Percentiles rank a stretch among this genome's conserved stretches.
Conservation (phyloP, 805 yeast genomes). For the Yarrowia phangngaensis region DNA sequence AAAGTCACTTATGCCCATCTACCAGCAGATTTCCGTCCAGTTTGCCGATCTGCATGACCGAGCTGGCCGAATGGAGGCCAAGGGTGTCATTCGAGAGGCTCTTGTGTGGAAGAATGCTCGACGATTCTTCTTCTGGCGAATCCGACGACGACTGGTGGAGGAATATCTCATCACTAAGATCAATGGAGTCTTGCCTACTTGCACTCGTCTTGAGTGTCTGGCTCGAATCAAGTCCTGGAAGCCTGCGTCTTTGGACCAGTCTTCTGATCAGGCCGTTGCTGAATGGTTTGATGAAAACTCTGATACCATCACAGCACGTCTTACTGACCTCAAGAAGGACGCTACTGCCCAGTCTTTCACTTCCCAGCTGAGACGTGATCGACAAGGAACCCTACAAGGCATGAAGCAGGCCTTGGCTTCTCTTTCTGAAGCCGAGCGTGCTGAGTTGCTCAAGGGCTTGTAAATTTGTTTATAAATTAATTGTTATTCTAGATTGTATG, state of each 20-base stretch:
- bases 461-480: neutral
- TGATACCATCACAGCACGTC: constrained; percentile 47
- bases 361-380: constrained; percentile 29
- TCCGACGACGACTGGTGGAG: constrained; percentile 91
- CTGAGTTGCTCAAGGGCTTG: constrained; percentile 32
- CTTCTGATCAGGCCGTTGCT: constrained; percentile 74
- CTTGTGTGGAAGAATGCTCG: constrained; percentile 84
- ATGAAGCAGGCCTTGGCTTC: constrained; percentile 37
- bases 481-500: neutral
- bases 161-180: constrained; percentile 78
- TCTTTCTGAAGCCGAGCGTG: constrained; percentile 38
- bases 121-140: constrained; percentile 98
- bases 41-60: constrained; percentile 98
- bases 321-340: constrained; percentile 33
- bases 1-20: constrained; percentile 73
- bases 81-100: constrained; percentile 83
- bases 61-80: constrained; percentile 95
- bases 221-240: constrained; percentile 87
- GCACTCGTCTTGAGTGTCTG: constrained; percentile 72
- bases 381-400: constrained; percentile 31
- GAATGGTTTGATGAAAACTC: constrained; percentile 82
- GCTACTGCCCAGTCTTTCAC: constrained; percentile 31
- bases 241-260: constrained; percentile 63
- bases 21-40: constrained; percentile 88
- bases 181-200: constrained; percentile 55